A percentile compares a stretch with the other conserved stretches of the same genome.
Conservation (phyloP, 78 protist genomes). For the Blattamonas nauphoetae region DNA sequence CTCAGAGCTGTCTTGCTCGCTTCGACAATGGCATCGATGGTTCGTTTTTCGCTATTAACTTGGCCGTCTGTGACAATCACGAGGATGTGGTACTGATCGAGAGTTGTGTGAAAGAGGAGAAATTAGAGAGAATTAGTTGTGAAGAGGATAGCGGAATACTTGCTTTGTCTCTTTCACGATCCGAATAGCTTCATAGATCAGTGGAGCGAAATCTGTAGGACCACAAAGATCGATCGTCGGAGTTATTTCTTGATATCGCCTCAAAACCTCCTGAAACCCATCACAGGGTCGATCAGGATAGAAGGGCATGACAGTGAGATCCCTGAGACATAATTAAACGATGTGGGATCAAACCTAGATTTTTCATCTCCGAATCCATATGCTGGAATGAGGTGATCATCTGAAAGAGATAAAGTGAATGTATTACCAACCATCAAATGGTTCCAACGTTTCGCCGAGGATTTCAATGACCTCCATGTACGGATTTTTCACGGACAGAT, state of each 20-base stretch:
- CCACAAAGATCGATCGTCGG: background rate
- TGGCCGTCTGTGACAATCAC: conserved; percentile 13
- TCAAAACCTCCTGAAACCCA: background rate
- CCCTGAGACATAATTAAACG: no score
- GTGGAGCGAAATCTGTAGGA: conserved; percentile 2
- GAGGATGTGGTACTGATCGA: conserved; percentile 7
- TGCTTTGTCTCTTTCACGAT: background rate
- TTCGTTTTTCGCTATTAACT: background rate
- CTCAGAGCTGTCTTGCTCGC: conserved; percentile 22
- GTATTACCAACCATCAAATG: no score
- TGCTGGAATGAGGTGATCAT: no score
- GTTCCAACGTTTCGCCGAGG: no score
- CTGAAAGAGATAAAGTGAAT: no score
- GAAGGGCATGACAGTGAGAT: background rate
- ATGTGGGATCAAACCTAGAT: no score
- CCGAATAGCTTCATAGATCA: background rate
- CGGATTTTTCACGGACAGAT: no score
- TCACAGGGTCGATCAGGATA: background rate
- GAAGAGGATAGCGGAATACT: no score
- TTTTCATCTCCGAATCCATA: no score
- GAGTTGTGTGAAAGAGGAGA: no score
- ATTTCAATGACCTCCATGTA: no score
- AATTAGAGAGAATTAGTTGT: no score
- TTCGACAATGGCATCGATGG: conserved; percentile 26
- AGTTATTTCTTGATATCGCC: background rate